These are phyloP conservation scores for Aspergillus spinulosporus DNA, from an alignment of 2,329 filamentous ascomycete species.

Conservation along the genomic window DNA sequence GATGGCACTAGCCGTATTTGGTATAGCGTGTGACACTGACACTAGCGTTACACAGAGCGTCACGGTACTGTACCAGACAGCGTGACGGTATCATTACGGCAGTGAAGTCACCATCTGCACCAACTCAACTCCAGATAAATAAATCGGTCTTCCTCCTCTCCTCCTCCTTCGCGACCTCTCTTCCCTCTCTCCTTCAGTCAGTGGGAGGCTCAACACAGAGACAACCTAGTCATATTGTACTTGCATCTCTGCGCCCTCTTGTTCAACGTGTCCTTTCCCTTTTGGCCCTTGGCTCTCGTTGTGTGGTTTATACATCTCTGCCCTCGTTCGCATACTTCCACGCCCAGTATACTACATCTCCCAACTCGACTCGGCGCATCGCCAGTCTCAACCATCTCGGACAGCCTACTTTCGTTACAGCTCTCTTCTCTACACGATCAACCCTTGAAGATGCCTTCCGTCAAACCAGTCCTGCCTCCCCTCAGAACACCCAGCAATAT, in stretches of 20 bases:
- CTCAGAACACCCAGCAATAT: constrained; percentile 47
- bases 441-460: constrained; percentile 28
- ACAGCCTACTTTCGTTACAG: constrained; percentile 7
- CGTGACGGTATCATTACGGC: constrained; percentile 14
- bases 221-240: not conserved
- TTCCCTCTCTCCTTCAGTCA: constrained; percentile 6
- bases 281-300: not conserved
- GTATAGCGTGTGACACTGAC: constrained; percentile 21
- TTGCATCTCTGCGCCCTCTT: constrained; percentile 4
- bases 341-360: constrained; percentile 4
- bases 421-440: not conserved
- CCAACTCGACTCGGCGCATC: not conserved
- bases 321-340: constrained; percentile 16
- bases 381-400: not conserved
- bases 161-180: constrained; percentile 11
- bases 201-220: constrained; percentile 13
- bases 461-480: constrained; percentile 42
- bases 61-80: constrained; percentile 10
- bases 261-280: constrained; percentile 1
- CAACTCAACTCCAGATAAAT: constrained; percentile 15
- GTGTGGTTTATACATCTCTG: constrained; percentile 6
- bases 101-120: constrained; percentile 10
- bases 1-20: constrained; percentile 10
- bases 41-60: constrained; percentile 8
- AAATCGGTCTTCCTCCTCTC: constrained; percentile 17